Evolutionary conservation across 2,329 filamentous ascomycete species (phyloP).

Genomic region (Pyricularia sp.): DNA sequence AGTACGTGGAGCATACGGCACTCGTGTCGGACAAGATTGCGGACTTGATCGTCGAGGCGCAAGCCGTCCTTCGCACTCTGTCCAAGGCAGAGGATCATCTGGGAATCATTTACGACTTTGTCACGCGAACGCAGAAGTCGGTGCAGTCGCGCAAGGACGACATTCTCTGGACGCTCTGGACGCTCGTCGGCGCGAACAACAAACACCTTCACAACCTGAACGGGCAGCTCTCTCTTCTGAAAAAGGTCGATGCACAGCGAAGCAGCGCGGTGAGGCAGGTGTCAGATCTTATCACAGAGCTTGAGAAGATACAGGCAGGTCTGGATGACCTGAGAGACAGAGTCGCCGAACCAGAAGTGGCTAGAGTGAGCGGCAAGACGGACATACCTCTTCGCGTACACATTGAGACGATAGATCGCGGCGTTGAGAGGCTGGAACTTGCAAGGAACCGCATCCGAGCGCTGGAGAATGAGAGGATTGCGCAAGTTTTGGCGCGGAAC

Average conservation of each 20-base stretch:
- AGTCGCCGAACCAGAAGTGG: conserved; percentile 51
- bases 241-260: conserved; percentile 53
- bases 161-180: conserved; percentile 59
- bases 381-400: conserved; percentile 58
- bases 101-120: conserved; percentile 55
- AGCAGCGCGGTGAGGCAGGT: conserved; percentile 55
- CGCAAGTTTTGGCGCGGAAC: conserved; percentile 35
- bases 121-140: conserved; percentile 47
- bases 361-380: conserved; percentile 24
- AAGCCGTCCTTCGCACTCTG: conserved; percentile 52
- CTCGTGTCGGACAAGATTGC: conserved; percentile 58
- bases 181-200: conserved; percentile 57
- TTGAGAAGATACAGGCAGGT: conserved; percentile 58
- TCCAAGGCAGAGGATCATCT: conserved; percentile 57
- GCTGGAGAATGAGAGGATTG: conserved; percentile 44
- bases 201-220: conserved; percentile 46
- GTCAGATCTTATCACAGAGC: conserved; percentile 54
- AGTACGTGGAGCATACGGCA: conserved; percentile 61
- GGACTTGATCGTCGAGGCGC: conserved; percentile 55
- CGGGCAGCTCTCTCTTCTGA: conserved; percentile 49
- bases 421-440: conserved; percentile 57
- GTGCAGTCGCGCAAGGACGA: conserved; percentile 48
- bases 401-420: conserved; percentile 59
- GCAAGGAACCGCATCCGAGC: conserved; percentile 46
- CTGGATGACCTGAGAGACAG: conserved; percentile 60